Conservation (phyloP, 768 basidiomycete genomes). For the Zangia roseola region DNA sequence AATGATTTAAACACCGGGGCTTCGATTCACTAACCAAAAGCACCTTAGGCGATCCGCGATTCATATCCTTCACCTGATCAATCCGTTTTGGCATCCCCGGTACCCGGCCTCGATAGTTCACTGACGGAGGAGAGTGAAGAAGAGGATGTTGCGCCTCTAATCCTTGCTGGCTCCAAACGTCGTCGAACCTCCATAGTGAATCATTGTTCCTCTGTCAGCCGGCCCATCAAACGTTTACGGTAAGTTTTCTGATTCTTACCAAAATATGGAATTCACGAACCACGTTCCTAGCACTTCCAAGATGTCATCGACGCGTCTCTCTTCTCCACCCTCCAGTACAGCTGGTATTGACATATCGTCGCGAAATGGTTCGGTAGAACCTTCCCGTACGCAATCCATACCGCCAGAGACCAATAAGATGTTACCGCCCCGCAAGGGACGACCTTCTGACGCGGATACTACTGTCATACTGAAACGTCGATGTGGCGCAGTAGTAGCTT, state of each 20-base stretch:
- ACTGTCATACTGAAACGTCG: conserved; percentile 28
- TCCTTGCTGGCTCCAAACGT: conserved; percentile 24
- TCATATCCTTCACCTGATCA: conserved; percentile 19
- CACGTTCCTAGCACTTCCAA: neutral
- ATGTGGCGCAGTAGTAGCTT: conserved; percentile 8
- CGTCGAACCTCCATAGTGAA: neutral
- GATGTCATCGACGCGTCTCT: conserved; percentile 3
- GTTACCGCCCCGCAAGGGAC: conserved; percentile 33
- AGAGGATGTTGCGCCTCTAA: conserved; percentile 7
- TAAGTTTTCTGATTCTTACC: neutral
- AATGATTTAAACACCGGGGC: neutral
- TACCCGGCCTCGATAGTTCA: conserved; percentile 6
- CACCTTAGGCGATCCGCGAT: neutral
- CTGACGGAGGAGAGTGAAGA: conserved; percentile 17
- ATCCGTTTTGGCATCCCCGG: conserved; percentile 8
- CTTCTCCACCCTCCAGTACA: conserved; percentile 15
- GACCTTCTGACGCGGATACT: conserved; percentile 34
- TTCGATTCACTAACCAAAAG: neutral
- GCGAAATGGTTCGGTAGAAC: neutral
- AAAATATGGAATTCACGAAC: rapidly evolving
- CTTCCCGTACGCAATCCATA: neutral
- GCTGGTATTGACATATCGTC: neutral
- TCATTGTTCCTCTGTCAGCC: neutral
- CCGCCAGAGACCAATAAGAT: neutral
- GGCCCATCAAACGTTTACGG: conserved; percentile 26